Evolutionary conservation across 1,139 yeast genomes (phyloP), one percentile per base, ranked within the genome.

Genomic region (Pichia sp.): DNA sequence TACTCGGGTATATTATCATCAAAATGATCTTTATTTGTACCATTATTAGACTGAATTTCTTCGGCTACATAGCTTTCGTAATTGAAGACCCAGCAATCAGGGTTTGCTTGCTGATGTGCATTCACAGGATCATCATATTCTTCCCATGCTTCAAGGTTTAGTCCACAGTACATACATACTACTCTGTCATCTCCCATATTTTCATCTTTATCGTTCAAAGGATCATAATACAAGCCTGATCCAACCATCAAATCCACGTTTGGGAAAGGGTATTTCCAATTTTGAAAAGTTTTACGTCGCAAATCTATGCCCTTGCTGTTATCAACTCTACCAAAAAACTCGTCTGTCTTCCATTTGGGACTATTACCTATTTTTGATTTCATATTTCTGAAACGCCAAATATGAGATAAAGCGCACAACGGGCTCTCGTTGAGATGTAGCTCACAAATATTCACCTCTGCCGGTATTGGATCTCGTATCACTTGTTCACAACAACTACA

Each of bases 141-240:
- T 48, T 76, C 85, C 95, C 95, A 85, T 4, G 78, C 79, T 48
- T 79, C 85, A 18, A 85, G 64, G 1, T 79, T 68, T 17, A 78
- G 64, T 7, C 74, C 79, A 59, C 95, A 85, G 53, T 81, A 83
- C 47, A 79, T 68, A 52, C 95, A 85, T 11, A 72, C 68, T 0
- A 77, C 84, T n/a, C 75, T 62, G 55, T 84, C 94, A 48, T 79
- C 84, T 6, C 59, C 64, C 5, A 10, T 12, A 10, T n/a, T 38
- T 28, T 26, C 20, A 7, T 34, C 23, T 10, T 52, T 50, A 4
- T 63, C 61, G 12, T 59, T 49, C 0, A 80, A 74, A 12, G 70
- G 59, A 31, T 44, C 44, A 49, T 67, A 74, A 40, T 69, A 68
- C 49, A 79, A 76, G 1, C 85, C 84, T 15, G 44, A 31, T 5